Conservation (phyloP, 2,329 filamentous ascomycete genomes). For the Sporothrix variecibatus region DNA sequence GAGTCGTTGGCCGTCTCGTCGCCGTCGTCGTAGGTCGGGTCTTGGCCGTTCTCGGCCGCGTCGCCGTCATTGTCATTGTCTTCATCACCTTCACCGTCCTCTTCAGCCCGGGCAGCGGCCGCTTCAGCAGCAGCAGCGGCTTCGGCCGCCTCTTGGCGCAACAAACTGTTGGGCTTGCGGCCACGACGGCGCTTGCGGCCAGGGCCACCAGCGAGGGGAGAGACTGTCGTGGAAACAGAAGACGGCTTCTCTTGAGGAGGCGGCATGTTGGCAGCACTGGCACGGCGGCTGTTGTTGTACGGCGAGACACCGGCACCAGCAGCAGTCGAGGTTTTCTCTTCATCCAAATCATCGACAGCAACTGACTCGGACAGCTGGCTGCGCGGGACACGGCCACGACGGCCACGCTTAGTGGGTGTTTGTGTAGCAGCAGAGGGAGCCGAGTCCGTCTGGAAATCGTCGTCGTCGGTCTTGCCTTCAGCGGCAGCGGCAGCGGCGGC, state of each 20-base stretch:
- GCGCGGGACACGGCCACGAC: constrained; percentile 27
- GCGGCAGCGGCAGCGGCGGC: background rate
- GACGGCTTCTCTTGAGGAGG: constrained; percentile 12
- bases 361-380: constrained; percentile 31
- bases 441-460: background rate
- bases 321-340: background rate
- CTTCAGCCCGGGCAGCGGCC: background rate
- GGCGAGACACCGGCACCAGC: background rate
- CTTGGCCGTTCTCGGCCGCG: background rate
- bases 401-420: constrained; percentile 26
- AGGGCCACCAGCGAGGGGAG: background rate
- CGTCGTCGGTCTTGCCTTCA: background rate
- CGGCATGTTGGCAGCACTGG: constrained; percentile 9
- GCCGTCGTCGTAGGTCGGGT: constrained; percentile 5
- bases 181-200: constrained; percentile 26
- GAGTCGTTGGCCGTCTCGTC: constrained; percentile 30
- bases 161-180: constrained; percentile 23
- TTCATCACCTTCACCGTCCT: background rate
- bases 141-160: constrained; percentile 20
- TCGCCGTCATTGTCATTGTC: constrained; percentile 14
- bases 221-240: background rate
- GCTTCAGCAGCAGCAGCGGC: constrained; percentile 18
- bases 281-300: constrained; percentile 11
- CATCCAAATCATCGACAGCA: constrained; percentile 24
- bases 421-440: background rate